Conservation (phyloP, 371 early-diverging fungal genomes). For the Quaeritorhiza haematococci region DNA sequence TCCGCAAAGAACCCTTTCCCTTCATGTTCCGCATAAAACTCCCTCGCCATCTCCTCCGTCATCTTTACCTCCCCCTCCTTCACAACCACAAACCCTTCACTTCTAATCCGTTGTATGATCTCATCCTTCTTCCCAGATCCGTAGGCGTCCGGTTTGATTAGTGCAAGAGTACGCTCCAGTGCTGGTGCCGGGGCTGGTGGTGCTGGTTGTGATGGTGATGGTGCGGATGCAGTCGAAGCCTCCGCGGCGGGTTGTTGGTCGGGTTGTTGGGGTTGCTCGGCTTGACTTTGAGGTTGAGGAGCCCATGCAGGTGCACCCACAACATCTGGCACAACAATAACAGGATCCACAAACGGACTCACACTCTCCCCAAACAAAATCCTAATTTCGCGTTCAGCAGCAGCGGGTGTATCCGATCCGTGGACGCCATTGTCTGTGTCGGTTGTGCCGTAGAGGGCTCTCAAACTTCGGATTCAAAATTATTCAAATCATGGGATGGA, state of each 20-base stretch:
- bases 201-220: too few species aligned
- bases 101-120: constrained; percentile 31
- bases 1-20: constrained; percentile 63
- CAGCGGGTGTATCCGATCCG: constrained; percentile 56
- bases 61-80: constrained; percentile 52
- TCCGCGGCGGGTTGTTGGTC: too few species aligned
- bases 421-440: constrained; percentile 57
- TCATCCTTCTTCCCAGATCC: constrained; percentile 32
- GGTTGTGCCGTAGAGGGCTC: constrained; percentile 45
- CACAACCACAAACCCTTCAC: constrained; percentile 53
- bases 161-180: constrained; percentile 36
- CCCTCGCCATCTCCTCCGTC: constrained; percentile 47
- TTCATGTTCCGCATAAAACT: constrained; percentile 72
- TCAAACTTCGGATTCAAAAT: too few species aligned
- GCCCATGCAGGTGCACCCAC: too few species aligned
- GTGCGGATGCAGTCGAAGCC: too few species aligned
- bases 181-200: neutral
- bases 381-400: constrained; percentile 55
- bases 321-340: too few species aligned
- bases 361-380: constrained; percentile 14
- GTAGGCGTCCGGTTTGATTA: constrained; percentile 58
- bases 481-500: too few species aligned
- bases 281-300: too few species aligned
- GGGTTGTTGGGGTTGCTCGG: too few species aligned
- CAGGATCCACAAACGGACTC: too few species aligned